phyloP scores from a whole-genome alignment of 345 rosid genomes.

The Excoecaria cochinchinensis region DNA sequence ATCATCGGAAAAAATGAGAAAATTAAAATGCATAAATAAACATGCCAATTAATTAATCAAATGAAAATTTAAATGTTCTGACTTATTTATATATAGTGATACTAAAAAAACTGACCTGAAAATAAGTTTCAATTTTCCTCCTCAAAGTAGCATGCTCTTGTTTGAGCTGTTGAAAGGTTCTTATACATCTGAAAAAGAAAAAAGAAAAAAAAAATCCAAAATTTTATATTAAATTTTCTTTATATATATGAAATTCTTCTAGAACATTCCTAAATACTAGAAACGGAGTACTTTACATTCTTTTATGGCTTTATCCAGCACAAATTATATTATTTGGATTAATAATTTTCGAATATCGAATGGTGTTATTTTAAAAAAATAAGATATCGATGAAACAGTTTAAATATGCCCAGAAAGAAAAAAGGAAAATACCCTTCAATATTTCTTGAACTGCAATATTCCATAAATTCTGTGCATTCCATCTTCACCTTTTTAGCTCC shows the following conservation, averaged over 20 bases:
- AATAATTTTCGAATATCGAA: no score
- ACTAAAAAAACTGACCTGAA: constrained; percentile 29
- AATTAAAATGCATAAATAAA: background rate
- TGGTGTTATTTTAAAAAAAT: no score
- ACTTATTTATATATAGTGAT: no score
- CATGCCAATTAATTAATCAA: no score
- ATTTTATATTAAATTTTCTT: background rate
- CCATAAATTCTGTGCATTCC: constrained; percentile 29
- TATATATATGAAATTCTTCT: no score
- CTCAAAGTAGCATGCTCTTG: constrained; percentile 39
- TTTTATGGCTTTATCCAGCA: no score
- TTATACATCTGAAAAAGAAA: constrained; percentile 32
- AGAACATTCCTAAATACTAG: no score
- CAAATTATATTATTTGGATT: no score
- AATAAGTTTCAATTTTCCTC: constrained; percentile 41
- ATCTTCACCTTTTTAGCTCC: constrained; percentile 40
- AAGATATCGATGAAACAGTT: background rate
- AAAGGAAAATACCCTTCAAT: constrained; percentile 29
- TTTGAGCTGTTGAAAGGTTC: constrained; percentile 37
- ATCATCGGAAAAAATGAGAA: background rate
- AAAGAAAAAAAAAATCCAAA: background rate
- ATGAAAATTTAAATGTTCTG: no score
- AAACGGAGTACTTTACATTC: no score
- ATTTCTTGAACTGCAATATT: constrained; percentile 28
- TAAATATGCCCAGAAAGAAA: background rate